These are phyloP conservation scores for Neoboletus magnificus DNA, from an alignment of 768 basidiomycete species.

Conservation along the genomic window DNA sequence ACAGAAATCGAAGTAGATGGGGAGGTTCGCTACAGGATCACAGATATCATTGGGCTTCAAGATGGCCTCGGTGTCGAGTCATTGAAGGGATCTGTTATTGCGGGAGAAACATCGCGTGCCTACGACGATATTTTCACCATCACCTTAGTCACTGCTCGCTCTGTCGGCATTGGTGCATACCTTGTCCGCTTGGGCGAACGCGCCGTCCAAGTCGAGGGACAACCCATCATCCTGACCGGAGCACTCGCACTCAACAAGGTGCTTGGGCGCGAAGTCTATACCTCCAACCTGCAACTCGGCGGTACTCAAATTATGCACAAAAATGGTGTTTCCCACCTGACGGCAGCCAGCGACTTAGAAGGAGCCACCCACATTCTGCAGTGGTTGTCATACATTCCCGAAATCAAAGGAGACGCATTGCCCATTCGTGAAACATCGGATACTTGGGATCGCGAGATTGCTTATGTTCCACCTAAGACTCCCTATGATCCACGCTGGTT, in stretches of 20 bases:
- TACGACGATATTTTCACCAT: slow-evolving; percentile 99
- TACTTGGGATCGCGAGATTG: slow-evolving; percentile 90
- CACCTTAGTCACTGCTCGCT: slow-evolving; percentile 96
- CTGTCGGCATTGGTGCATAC: slow-evolving; percentile 98
- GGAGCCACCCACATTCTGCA: slow-evolving; percentile 91
- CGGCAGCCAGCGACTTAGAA: slow-evolving; percentile 91
- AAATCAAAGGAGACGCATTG: slow-evolving; percentile 71
- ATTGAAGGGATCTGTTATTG: slow-evolving; percentile 95
- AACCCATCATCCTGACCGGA: slow-evolving; percentile 98
- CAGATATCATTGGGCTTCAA: slow-evolving; percentile 94
- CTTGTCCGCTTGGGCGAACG: slow-evolving; percentile 97
- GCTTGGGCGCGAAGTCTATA: slow-evolving; percentile 97
- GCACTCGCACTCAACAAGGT: slow-evolving; percentile 98
- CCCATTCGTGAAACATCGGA: slow-evolving; percentile 75
- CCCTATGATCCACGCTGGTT: slow-evolving; percentile 98
- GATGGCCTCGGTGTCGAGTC: slow-evolving; percentile 97
- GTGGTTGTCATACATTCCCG: slow-evolving; percentile 94
- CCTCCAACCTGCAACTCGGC: slow-evolving; percentile 96
- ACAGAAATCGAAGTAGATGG: slow-evolving; percentile 82
- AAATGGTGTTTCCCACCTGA: slow-evolving; percentile 97
- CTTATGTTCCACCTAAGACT: slow-evolving; percentile 87
- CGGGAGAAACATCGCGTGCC: slow-evolving; percentile 95
- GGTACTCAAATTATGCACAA: slow-evolving; percentile 99
- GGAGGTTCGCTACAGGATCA: slow-evolving; percentile 90
- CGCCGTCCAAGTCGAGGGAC: slow-evolving; percentile 97